A percentile compares a stretch with the other conserved stretches of the same genome.
Conservation (phyloP, 208 protist genomes). For the Tetramitus jugosus region DNA sequence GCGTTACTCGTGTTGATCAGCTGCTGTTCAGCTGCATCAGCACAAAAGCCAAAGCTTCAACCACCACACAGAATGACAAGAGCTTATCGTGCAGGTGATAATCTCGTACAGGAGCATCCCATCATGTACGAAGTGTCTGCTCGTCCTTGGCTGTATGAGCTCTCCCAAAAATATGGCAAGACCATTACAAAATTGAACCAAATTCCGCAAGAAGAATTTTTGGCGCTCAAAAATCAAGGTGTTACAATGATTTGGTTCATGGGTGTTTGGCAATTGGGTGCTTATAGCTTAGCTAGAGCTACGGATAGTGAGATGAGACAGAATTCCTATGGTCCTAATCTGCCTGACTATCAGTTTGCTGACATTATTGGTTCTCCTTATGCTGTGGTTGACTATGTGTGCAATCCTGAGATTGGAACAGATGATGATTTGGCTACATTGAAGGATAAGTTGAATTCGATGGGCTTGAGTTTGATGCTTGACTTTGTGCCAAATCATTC, state of each 20-base stretch:
- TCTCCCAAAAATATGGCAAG: slow-evolving; percentile 42
- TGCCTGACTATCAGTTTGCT: slow-evolving; percentile 44
- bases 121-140: slow-evolving; percentile 48
- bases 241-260: slow-evolving; percentile 55
- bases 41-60: no score
- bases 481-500: slow-evolving; percentile 62
- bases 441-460: slow-evolving; percentile 35
- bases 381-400: slow-evolving; percentile 45
- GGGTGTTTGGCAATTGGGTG: slow-evolving; percentile 55
- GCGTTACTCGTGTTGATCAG: no score
- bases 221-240: slow-evolving; percentile 26
- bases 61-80: no score
- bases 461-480: slow-evolving; percentile 49
- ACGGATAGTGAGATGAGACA: slow-evolving; percentile 36
- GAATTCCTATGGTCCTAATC: slow-evolving; percentile 33
- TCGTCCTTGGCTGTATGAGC: slow-evolving; percentile 52
- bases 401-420: slow-evolving; percentile 43
- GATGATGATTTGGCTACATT: slow-evolving; percentile 38
- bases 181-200: slow-evolving; percentile 39
- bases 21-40: no score
- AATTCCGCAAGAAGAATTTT: slow-evolving; percentile 39
- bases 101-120: no score
- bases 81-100: no score
- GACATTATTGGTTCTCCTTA: slow-evolving; percentile 63
- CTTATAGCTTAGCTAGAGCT: slow-evolving; percentile 45